phyloP scores from a whole-genome alignment of 1,284 basidiomycete species.

The Fomes fomentarius region DNA sequence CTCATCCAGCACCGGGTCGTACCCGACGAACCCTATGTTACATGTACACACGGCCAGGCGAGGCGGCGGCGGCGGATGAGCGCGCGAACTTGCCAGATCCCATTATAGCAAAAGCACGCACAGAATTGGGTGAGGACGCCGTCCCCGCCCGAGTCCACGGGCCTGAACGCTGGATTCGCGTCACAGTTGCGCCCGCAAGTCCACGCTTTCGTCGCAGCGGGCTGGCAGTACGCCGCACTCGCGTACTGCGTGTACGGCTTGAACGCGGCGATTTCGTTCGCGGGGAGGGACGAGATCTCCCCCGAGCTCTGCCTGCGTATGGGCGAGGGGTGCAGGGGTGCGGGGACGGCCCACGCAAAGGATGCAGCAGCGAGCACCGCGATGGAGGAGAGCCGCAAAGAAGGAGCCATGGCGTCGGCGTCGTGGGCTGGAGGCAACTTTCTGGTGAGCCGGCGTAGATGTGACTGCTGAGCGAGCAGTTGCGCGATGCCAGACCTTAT shows the following conservation, averaged over 20 bases:
- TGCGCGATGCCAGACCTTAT: too few species aligned
- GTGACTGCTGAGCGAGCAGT: not conserved
- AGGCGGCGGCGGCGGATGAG: not conserved
- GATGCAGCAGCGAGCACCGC: not conserved
- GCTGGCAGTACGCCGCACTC: slow-evolving; percentile 53
- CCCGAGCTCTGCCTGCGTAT: not conserved
- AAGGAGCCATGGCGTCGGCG: not conserved
- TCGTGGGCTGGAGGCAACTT: not conserved
- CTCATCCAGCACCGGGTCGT: slow-evolving; percentile 4
- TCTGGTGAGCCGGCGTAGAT: not conserved
- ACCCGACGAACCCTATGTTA: slow-evolving; percentile 11
- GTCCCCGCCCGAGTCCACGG: slow-evolving; percentile 33
- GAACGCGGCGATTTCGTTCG: slow-evolving; percentile 47
- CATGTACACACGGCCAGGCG: too few species aligned
- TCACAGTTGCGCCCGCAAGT: slow-evolving; percentile 56
- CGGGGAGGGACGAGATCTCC: slow-evolving; percentile 39
- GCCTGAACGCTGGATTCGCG: slow-evolving; percentile 48
- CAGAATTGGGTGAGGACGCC: slow-evolving; percentile 10
- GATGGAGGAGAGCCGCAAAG: not conserved
- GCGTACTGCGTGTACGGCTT: slow-evolving; percentile 59
- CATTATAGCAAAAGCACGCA: not conserved
- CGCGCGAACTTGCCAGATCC: not conserved
- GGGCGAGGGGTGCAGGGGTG: not conserved
- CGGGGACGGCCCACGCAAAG: not conserved
- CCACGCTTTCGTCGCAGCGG: slow-evolving; percentile 51